Evolutionary conservation across 1,284 basidiomycete species (phyloP).

Genomic region (Ceratobasidium sp.): DNA sequence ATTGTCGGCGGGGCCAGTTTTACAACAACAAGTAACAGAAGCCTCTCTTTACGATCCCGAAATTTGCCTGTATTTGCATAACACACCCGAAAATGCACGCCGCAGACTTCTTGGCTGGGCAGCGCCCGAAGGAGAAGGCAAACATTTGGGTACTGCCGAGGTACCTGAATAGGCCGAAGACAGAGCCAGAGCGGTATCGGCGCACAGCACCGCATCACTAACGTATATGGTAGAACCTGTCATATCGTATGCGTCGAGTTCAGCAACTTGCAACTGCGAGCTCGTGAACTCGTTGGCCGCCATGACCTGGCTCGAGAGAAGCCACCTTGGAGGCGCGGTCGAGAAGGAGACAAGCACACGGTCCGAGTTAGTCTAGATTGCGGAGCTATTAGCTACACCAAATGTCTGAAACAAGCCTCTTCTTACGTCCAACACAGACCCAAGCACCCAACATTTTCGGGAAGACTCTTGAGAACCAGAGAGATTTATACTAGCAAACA

Average conservation of each 20-base stretch:
- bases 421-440: conserved; percentile 7
- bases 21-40: too few relatives aligned
- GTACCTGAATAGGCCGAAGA: neutral
- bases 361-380: neutral
- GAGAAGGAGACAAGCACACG: neutral
- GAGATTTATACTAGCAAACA: neutral
- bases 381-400: neutral
- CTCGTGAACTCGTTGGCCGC: neutral
- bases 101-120: neutral
- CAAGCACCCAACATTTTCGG: conserved; percentile 11
- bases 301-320: neutral
- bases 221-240: neutral
- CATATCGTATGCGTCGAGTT: neutral
- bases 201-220: conserved; percentile 4
- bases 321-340: neutral
- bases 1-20: too few relatives aligned
- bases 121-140: too few relatives aligned
- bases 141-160: too few relatives aligned
- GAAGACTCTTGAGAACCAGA: neutral
- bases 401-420: neutral
- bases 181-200: neutral
- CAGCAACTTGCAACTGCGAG: neutral
- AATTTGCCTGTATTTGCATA: neutral
- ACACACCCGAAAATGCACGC: neutral
- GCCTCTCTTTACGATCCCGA: too few relatives aligned